Conservation (phyloP, 2,329 filamentous ascomycete genomes). For the Xylaria sp. region DNA sequence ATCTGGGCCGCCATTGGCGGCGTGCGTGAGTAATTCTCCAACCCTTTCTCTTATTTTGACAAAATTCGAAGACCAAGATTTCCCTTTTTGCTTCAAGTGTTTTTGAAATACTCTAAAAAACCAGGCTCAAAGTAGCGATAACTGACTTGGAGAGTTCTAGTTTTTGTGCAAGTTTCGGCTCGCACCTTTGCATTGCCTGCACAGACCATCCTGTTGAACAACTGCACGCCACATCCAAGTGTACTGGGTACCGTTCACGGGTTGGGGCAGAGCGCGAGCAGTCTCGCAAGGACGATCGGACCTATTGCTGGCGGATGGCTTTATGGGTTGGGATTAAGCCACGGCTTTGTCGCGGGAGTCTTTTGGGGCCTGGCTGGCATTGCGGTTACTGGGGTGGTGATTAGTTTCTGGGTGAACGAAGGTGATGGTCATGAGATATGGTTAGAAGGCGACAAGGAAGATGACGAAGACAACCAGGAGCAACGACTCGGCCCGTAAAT, state of each 20-base stretch:
- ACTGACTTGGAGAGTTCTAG: conserved; percentile 12
- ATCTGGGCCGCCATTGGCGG: conserved; percentile 73
- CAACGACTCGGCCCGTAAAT: background rate
- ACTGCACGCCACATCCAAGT: conserved; percentile 60
- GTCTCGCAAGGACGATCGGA: conserved; percentile 67
- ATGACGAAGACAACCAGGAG: conserved; percentile 39
- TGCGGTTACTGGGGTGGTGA: conserved; percentile 59
- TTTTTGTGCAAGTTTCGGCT: conserved; percentile 68
- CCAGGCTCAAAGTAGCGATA: background rate
- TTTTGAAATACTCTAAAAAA: background rate
- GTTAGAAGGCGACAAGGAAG: conserved; percentile 69
- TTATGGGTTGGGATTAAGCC: conserved; percentile 67
- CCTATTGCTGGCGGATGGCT: conserved; percentile 69
- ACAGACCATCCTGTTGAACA: conserved; percentile 60
- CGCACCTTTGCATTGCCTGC: conserved; percentile 69
- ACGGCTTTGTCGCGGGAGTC: conserved; percentile 66
- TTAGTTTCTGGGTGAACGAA: conserved; percentile 67
- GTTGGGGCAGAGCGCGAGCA: conserved; percentile 67
- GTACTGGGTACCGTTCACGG: conserved; percentile 61
- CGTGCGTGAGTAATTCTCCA: conserved; percentile 52
- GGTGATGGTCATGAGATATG: conserved; percentile 73
- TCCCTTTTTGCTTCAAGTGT: background rate
- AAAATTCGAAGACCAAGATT: background rate
- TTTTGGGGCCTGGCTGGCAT: conserved; percentile 66
- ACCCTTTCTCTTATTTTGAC: background rate